Evolutionary conservation across 2,329 filamentous ascomycete genomes (phyloP).

Genomic region (Pyrenophora seminiperda): DNA sequence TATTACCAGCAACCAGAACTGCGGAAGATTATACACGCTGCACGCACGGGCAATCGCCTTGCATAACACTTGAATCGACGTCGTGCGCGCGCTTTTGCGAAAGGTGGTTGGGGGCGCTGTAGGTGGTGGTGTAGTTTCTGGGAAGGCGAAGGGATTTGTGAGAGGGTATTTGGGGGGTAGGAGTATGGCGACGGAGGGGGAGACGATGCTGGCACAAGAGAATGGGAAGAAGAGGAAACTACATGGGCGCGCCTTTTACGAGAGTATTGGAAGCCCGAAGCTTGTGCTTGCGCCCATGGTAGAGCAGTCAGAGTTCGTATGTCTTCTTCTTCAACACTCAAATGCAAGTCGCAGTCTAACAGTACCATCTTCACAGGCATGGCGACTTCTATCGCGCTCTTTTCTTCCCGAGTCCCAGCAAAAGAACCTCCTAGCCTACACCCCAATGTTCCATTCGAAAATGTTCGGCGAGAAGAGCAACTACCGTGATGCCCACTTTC

Average conservation of each 20-base stretch:
- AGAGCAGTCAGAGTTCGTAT: slow-evolving; percentile 94
- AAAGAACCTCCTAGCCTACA: slow-evolving; percentile 77
- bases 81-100: slow-evolving; percentile 28
- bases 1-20: background rate
- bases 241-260: slow-evolving; percentile 87
- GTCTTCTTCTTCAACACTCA: slow-evolving; percentile 42
- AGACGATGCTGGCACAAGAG: slow-evolving; percentile 14
- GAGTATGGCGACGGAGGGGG: background rate
- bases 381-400: slow-evolving; percentile 94
- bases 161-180: background rate
- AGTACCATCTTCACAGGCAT: slow-evolving; percentile 66
- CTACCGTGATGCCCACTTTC: slow-evolving; percentile 81
- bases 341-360: slow-evolving; percentile 11
- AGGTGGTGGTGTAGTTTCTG: slow-evolving; percentile 31
- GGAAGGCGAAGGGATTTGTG: slow-evolving; percentile 1
- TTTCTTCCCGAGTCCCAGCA: slow-evolving; percentile 70
- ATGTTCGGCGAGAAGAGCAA: slow-evolving; percentile 77
- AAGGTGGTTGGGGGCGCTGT: slow-evolving; percentile 30
- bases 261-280: slow-evolving; percentile 91
- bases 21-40: background rate
- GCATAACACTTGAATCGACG: slow-evolving; percentile 5
- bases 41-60: background rate
- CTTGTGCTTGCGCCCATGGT: slow-evolving; percentile 96
- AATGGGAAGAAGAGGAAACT: slow-evolving; percentile 60
- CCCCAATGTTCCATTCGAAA: slow-evolving; percentile 94